Conservation (phyloP, 495 filamentous ascomycete species). For the Hypoxylon fuscum region DNA sequence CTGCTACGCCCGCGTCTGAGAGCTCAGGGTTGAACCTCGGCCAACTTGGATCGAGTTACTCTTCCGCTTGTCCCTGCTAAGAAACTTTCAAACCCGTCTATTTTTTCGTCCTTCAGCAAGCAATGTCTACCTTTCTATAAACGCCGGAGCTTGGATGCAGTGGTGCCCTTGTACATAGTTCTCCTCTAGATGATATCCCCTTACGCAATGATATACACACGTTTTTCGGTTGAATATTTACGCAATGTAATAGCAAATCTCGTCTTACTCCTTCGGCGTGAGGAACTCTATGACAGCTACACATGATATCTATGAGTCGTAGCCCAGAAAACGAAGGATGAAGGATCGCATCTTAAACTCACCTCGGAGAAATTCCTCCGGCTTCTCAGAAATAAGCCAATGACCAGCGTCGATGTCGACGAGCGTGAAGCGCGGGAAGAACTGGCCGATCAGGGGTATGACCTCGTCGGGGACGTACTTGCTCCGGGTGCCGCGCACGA, state of each 20-base stretch:
- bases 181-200: slow-evolving; percentile 42
- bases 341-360: slow-evolving; percentile 36
- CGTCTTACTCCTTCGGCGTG: slow-evolving; percentile 60
- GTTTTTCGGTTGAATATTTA: slow-evolving; percentile 9
- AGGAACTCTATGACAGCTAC: slow-evolving; percentile 71
- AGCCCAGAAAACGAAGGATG: background rate
- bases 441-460: slow-evolving; percentile 85
- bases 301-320: slow-evolving; percentile 18
- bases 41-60: slow-evolving; percentile 26
- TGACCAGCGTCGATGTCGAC: slow-evolving; percentile 89
- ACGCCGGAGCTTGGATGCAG: slow-evolving; percentile 21
- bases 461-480: slow-evolving; percentile 87
- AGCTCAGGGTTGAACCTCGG: slow-evolving; percentile 27
- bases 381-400: slow-evolving; percentile 94
- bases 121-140: slow-evolving; percentile 16
- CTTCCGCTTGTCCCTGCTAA: slow-evolving; percentile 40
- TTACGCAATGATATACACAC: slow-evolving; percentile 20
- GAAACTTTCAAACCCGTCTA: background rate
- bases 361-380: slow-evolving; percentile 86
- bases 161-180: slow-evolving; percentile 30
- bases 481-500: slow-evolving; percentile 85
- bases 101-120: slow-evolving; percentile 8
- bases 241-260: slow-evolving; percentile 1
- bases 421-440: slow-evolving; percentile 85
- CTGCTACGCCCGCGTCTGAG: slow-evolving; percentile 25